Percentiles rank a stretch among this genome's conserved stretches.
phyloP scores from a whole-genome alignment of 306 rosid genomes.

The Dicorynia guianensis region DNA sequence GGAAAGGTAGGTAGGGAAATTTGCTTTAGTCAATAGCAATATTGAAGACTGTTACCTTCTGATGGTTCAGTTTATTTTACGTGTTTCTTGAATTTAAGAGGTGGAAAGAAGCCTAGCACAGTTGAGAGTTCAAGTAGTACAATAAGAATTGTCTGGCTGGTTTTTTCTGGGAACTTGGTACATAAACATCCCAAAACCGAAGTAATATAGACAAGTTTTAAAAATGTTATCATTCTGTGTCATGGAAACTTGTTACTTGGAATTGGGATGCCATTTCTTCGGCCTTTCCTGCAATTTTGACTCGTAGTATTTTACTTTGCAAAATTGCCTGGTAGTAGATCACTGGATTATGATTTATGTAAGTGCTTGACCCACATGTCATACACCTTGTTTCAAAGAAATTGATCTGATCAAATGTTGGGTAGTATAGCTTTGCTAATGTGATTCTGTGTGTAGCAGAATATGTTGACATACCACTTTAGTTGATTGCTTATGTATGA shows the following conservation, averaged over 20 bases:
- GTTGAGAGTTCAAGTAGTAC: background rate
- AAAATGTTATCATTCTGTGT: background rate
- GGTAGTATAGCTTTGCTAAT: conserved; percentile 6
- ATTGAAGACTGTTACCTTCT: background rate
- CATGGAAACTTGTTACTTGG: background rate
- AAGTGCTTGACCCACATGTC: conserved; percentile 1
- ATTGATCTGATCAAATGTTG: conserved; percentile 26
- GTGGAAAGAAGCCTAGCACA: background rate
- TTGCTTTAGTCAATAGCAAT: background rate
- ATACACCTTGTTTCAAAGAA: conserved; percentile 23
- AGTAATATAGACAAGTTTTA: background rate
- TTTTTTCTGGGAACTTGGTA: background rate
- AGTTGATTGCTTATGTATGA: conserved; percentile 13
- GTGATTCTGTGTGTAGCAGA: background rate
- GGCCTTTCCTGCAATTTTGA: conserved; percentile 11
- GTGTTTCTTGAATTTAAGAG: background rate
- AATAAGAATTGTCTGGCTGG: background rate
- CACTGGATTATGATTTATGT: conserved; percentile 3
- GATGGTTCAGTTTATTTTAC: background rate
- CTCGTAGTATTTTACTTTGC: background rate
- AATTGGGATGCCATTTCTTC: conserved; percentile 5
- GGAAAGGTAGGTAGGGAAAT: background rate
- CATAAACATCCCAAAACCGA: background rate
- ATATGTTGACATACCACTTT: background rate
- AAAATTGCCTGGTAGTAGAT: conserved; percentile 1